These are phyloP conservation scores for Fusarium protoensiforme DNA, from an alignment of 2,329 filamentous ascomycete species.

Conservation along the genomic window DNA sequence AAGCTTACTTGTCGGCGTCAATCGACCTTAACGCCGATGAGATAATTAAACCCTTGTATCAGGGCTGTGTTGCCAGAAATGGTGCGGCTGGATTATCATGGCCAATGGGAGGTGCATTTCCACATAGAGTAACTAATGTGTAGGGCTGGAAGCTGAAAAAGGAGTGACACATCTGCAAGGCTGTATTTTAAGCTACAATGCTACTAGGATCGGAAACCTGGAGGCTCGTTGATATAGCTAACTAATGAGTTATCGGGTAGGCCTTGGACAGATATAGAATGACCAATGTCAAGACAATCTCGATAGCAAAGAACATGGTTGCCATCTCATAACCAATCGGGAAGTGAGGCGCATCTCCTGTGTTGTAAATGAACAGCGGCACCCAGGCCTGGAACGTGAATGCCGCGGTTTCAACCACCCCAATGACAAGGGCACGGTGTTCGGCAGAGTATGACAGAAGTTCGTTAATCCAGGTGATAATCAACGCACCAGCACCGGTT, in stretches of 20 bases:
- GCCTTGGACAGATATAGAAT: constrained; percentile 26
- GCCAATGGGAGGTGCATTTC: not conserved
- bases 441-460: constrained; percentile 58
- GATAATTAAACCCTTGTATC: not conserved
- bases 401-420: constrained; percentile 58
- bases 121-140: not conserved
- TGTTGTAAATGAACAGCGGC: constrained; percentile 51
- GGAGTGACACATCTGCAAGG: not conserved
- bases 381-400: constrained; percentile 59
- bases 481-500: constrained; percentile 48
- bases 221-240: too few relatives aligned
- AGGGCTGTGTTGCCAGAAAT: not conserved
- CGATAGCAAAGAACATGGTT: constrained; percentile 46
- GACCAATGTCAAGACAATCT: constrained; percentile 39
- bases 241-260: not conserved
- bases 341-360: constrained; percentile 52
- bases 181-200: not conserved
- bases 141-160: not conserved
- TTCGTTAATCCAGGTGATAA: constrained; percentile 61
- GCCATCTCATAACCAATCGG: constrained; percentile 50
- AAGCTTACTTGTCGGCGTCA: not conserved
- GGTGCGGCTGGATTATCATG: not conserved
- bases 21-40: not conserved
- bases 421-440: constrained; percentile 60
- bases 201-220: not conserved